Evolutionary conservation across 805 yeast species (phyloP).

Genomic region (Myxozyma kluyveri): DNA sequence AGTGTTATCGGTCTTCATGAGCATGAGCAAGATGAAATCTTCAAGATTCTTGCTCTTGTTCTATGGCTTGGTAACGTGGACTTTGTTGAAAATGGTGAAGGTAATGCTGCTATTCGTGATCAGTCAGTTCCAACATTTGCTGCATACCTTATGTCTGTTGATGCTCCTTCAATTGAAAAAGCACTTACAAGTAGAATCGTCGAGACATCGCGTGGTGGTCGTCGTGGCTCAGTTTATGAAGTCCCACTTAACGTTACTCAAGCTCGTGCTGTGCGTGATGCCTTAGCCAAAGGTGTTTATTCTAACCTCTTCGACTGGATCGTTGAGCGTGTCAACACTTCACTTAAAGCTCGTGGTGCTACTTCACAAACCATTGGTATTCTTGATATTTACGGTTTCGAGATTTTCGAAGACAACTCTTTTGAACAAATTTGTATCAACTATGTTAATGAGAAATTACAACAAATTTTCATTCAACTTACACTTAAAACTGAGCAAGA

Average conservation of each 20-base stretch:
- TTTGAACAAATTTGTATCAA: conserved; percentile 97
- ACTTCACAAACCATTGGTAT: conserved; percentile 81
- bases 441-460: conserved; percentile 87
- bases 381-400: conserved; percentile 95
- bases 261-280: conserved; percentile 89
- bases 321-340: conserved; percentile 81
- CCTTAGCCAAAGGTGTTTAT: conserved; percentile 90
- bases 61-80: conserved; percentile 94
- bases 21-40: conserved; percentile 85
- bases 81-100: conserved; percentile 81
- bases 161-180: conserved; percentile 60
- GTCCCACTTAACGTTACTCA: conserved; percentile 89
- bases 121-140: conserved; percentile 90
- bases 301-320: conserved; percentile 95
- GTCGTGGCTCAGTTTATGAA: conserved; percentile 89
- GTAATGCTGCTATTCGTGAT: conserved; percentile 79
- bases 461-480: conserved; percentile 93
- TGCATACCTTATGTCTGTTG: conserved; percentile 84
- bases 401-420: conserved; percentile 90
- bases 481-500: conserved; percentile 97
- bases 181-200: conserved; percentile 76
- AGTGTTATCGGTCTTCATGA: conserved; percentile 75
- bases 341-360: conserved; percentile 56
- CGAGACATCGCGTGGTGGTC: conserved; percentile 86
- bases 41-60: conserved; percentile 76